Percentiles rank a stretch among this genome's conserved stretches.
Conservation (phyloP, 352 stramenopile genomes). For the Globisporangium emineosum region DNA sequence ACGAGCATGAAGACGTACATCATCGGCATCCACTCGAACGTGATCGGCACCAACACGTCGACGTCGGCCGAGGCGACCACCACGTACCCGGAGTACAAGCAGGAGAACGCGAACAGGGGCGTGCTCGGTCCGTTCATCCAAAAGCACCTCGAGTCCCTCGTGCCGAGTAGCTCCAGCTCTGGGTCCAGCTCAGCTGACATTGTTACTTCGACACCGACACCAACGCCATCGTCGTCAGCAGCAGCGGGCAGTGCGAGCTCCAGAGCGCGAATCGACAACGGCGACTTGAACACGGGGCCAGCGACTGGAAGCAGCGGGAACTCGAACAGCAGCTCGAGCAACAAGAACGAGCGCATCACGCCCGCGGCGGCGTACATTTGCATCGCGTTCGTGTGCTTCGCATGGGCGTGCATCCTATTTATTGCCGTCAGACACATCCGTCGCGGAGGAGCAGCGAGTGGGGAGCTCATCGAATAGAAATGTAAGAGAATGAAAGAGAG, state of each 20-base stretch:
- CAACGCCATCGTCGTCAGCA: neutral
- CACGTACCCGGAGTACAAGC: constrained; percentile 25
- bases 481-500: neutral
- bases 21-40: constrained; percentile 54
- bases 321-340: neutral
- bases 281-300: neutral
- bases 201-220: neutral
- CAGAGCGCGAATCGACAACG: neutral
- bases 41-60: constrained; percentile 20
- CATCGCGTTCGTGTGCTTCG: constrained; percentile 43
- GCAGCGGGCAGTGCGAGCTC: neutral
- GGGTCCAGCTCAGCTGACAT: neutral
- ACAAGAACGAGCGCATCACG: constrained; percentile 19
- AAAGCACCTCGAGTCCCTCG: constrained; percentile 35
- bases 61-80: constrained; percentile 8
- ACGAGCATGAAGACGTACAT: constrained; percentile 55
- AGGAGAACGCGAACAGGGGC: constrained; percentile 43
- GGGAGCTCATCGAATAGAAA: neutral
- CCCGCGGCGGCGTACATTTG: constrained; percentile 44
- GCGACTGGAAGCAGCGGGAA: neutral
- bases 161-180: constrained; percentile 9
- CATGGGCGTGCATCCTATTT: constrained; percentile 53
- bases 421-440: constrained; percentile 35
- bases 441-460: neutral
- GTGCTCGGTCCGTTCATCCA: constrained; percentile 53